Percentiles rank a stretch among this genome's conserved stretches.
These are phyloP conservation scores for Noccaea bulbosa DNA, from an alignment of 345 rosid species.

Conservation along the genomic window DNA sequence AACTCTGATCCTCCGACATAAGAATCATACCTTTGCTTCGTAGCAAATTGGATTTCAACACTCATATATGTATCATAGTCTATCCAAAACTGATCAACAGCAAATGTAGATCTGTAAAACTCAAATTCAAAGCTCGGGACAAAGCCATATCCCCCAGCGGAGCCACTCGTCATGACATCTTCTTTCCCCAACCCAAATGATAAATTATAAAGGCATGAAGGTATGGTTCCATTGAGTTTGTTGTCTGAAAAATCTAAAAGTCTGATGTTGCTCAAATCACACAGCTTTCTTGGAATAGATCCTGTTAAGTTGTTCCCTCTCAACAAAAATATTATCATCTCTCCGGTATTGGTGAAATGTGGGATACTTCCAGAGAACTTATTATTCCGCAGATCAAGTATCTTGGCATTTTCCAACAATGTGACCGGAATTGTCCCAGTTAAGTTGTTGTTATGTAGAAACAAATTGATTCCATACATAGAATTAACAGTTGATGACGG, in stretches of 20 bases:
- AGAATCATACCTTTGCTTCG: constrained; percentile 17
- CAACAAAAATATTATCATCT: not conserved
- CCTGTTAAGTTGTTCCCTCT: not conserved
- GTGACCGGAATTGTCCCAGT: not conserved
- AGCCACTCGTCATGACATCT: not conserved
- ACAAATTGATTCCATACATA: not conserved
- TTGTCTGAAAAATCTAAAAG: not conserved
- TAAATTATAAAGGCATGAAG: constrained; percentile 4
- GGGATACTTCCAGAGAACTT: not conserved
- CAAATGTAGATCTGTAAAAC: constrained; percentile 3
- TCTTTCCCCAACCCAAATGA: not conserved
- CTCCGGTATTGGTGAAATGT: not conserved
- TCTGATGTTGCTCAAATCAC: not conserved
- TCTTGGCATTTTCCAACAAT: not conserved
- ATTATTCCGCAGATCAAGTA: constrained; percentile 1
- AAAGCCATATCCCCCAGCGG: not conserved
- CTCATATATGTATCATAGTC: too few species aligned
- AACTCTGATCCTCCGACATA: not conserved
- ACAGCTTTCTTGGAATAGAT: not conserved
- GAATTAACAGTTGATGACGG: not conserved
- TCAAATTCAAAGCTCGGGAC: too few species aligned
- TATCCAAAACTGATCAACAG: not conserved
- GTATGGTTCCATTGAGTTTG: not conserved
- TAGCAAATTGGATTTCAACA: too few species aligned
- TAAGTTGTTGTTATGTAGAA: not conserved